Percentiles rank a stretch among this genome's conserved stretches.
phyloP scores from a whole-genome alignment of 2,329 filamentous ascomycete genomes.

The Beauveria brongniartii region DNA sequence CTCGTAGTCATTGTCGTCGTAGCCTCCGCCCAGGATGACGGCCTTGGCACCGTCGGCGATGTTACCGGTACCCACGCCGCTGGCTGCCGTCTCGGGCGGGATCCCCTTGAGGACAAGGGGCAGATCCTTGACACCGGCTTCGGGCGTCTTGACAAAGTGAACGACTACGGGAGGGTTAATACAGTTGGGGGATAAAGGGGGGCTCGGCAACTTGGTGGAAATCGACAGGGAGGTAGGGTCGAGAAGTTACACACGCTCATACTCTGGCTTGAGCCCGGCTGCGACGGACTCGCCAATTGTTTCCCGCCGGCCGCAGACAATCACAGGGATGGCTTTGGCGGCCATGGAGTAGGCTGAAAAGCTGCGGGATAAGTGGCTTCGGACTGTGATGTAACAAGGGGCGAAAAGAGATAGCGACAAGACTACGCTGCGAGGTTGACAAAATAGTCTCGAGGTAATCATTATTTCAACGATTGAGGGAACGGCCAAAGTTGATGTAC shows the following conservation, averaged over 20 bases:
- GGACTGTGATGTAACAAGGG: not conserved
- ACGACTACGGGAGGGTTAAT: not conserved
- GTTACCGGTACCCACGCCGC: conserved; percentile 8
- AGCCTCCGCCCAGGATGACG: conserved; percentile 10
- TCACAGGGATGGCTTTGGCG: conserved; percentile 1
- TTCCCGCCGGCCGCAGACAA: conserved; percentile 9
- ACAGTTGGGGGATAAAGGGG: not conserved
- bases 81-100: not conserved
- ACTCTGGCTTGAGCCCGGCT: not conserved
- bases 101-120: conserved; percentile 4
- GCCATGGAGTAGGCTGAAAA: not conserved
- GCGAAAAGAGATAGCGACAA: not conserved
- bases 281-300: conserved; percentile 7
- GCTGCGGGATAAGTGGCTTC: not conserved
- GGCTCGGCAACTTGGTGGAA: no score
- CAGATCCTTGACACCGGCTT: conserved; percentile 9
- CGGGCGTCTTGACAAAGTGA: conserved; percentile 11
- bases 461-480: not conserved
- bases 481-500: not conserved
- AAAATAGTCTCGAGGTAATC: not conserved
- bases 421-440: not conserved
- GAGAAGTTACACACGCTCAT: conserved; percentile 1
- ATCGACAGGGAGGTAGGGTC: not conserved
- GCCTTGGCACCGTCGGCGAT: not conserved
- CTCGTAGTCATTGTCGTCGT: conserved; percentile 3